A percentile compares a stretch with the other conserved stretches of the same genome.
phyloP scores from a whole-genome alignment of 164 flowering plant genomes.

The Malania oleifera region DNA sequence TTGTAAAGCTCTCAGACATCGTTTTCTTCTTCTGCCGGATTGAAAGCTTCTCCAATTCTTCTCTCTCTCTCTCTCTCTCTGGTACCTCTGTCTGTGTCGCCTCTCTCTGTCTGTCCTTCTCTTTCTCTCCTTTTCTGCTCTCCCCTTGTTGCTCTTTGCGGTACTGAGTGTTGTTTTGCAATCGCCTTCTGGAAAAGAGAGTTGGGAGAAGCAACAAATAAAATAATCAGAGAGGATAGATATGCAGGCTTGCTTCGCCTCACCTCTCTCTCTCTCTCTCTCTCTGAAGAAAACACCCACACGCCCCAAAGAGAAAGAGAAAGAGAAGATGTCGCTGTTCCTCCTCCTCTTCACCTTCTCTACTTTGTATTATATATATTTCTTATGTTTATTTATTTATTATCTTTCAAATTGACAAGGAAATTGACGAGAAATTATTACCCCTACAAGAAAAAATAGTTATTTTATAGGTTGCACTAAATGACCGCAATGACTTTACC shows the following conservation, averaged over 20 bases:
- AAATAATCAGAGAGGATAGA: conserved; percentile 15
- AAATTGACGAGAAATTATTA: conserved; percentile 5
- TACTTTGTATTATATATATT: no score
- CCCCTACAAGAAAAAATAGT: conserved; percentile 1
- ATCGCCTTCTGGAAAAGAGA: conserved; percentile 49
- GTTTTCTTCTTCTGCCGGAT: conserved; percentile 55
- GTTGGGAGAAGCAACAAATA: conserved; percentile 13
- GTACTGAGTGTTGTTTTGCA: conserved; percentile 26
- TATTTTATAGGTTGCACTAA: background rate
- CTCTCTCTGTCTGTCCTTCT: conserved; percentile 31
- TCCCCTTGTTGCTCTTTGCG: conserved; percentile 28
- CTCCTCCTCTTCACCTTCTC: conserved; percentile 24
- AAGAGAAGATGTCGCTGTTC: conserved; percentile 44
- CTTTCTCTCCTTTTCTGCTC: conserved; percentile 21
- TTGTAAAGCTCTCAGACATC: conserved; percentile 62
- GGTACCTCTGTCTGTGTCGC: conserved; percentile 13
- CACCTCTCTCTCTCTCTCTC: conserved; percentile 26
- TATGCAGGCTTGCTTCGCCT: conserved; percentile 16
- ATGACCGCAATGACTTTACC: conserved; percentile 14
- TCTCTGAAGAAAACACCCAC: conserved; percentile 10
- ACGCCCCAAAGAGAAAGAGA: conserved; percentile 21
- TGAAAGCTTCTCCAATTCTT: conserved; percentile 41
- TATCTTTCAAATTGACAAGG: conserved; percentile 13
- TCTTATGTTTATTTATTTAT: conserved; percentile 7
- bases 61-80: conserved; percentile 1